Percentiles rank a stretch among this genome's conserved stretches.
These are phyloP conservation scores for Jamesozyma gamospora DNA, from an alignment of 805 yeast species.

Conservation along the genomic window DNA sequence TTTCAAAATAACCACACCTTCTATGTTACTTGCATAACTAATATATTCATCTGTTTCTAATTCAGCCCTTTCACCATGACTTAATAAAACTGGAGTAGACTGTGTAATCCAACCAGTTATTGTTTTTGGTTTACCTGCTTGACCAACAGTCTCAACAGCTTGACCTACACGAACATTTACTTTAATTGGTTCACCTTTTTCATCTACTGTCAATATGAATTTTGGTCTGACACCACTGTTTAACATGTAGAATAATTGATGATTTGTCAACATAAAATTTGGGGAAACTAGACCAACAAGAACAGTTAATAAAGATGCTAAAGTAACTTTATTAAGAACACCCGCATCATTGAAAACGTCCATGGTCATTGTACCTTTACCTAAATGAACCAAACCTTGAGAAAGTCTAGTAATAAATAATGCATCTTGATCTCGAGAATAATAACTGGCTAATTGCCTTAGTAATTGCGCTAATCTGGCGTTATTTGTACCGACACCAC, in stretches of 20 bases:
- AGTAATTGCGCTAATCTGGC: conserved; percentile 94
- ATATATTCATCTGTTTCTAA: conserved; percentile 82
- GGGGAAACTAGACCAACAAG: conserved; percentile 82
- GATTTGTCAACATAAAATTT: conserved; percentile 69
- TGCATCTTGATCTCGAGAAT: conserved; percentile 81
- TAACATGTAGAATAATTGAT: conserved; percentile 74
- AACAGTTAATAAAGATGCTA: conserved; percentile 82
- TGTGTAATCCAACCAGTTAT: conserved; percentile 99
- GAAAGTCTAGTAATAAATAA: conserved; percentile 88
- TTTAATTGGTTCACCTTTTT: conserved; percentile 79
- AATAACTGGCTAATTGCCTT: conserved; percentile 90
- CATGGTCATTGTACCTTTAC: conserved; percentile 88
- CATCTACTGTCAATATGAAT: conserved; percentile 87
- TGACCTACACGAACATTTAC: conserved; percentile 97
- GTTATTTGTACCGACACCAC: conserved; percentile 97
- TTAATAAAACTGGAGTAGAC: conserved; percentile 88
- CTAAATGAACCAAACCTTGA: conserved; percentile 89
- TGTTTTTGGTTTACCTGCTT: conserved; percentile 97
- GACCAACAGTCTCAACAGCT: conserved; percentile 97
- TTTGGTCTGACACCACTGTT: conserved; percentile 88
- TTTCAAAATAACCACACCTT: conserved; percentile 86
- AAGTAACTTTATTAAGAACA: conserved; percentile 75
- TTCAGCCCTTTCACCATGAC: conserved; percentile 94
- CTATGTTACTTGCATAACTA: conserved; percentile 70
- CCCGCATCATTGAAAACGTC: conserved; percentile 87